A percentile compares a stretch with the other conserved stretches of the same genome.
Conservation (phyloP, 2,329 filamentous ascomycete species). For the Colletotrichum magnum region DNA sequence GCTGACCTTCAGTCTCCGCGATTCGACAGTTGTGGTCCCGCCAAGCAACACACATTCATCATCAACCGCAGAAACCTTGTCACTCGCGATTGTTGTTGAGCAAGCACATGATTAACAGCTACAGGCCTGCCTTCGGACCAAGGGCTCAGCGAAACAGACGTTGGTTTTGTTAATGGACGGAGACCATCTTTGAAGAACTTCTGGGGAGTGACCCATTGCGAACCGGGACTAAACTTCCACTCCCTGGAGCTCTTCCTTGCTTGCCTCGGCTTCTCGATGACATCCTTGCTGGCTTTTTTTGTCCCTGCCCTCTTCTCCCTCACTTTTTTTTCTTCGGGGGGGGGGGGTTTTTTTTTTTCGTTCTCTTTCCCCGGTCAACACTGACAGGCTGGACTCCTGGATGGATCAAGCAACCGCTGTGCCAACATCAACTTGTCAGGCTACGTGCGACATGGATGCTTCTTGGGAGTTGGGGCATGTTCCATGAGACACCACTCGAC, state of each 20-base stretch:
- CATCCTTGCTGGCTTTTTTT: conserved; percentile 20
- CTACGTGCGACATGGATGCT: conserved; percentile 35
- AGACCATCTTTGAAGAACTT: no score
- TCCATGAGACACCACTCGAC: conserved; percentile 14
- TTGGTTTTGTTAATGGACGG: conserved; percentile 4
- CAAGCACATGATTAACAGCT: conserved; percentile 36
- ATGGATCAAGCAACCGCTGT: conserved; percentile 16
- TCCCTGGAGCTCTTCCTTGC: neutral
- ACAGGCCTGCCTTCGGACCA: conserved; percentile 31
- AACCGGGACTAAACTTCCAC: conserved; percentile 6
- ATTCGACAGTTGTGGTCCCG: conserved; percentile 26
- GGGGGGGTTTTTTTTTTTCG: neutral
- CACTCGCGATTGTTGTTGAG: conserved; percentile 33
- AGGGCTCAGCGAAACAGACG: conserved; percentile 25
- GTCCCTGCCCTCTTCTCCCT: neutral
- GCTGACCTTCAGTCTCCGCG: conserved; percentile 6
- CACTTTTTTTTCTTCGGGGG: neutral
- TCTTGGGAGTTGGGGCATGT: conserved; percentile 3
- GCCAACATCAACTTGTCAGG: conserved; percentile 28
- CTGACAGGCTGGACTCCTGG: conserved; percentile 7
- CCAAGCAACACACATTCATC: conserved; percentile 21
- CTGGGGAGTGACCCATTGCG: conserved; percentile 13
- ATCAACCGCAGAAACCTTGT: conserved; percentile 2
- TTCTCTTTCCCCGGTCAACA: neutral
- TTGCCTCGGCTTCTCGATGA: conserved; percentile 37